Percentiles rank a stretch among this genome's conserved stretches.
These are phyloP conservation scores for Styphnolobium japonicum DNA, from an alignment of 306 rosid species.

Conservation along the genomic window DNA sequence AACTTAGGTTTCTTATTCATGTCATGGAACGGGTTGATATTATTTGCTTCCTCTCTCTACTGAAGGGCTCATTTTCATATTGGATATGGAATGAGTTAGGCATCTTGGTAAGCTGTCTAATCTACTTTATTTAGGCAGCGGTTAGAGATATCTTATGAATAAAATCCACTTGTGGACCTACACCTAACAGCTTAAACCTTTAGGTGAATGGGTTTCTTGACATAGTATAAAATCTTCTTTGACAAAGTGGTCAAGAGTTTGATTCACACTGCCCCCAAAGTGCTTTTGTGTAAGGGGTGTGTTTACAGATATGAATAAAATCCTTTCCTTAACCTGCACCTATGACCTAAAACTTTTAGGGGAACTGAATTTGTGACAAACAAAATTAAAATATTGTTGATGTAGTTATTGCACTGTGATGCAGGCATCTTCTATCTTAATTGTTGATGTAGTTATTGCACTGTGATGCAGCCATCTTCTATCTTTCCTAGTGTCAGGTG, in stretches of 20 bases:
- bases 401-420: constrained; percentile 26
- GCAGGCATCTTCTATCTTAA: constrained; percentile 81
- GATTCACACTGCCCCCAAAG: not conserved
- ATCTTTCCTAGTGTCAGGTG: constrained; percentile 95
- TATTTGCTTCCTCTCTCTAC: constrained; percentile 61
- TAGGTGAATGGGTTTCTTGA: not conserved
- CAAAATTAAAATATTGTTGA: too few relatives aligned
- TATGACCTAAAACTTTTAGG: not conserved
- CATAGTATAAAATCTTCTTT: not conserved
- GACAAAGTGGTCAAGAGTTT: not conserved
- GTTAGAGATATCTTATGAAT: constrained; percentile 1
- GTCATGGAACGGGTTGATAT: constrained; percentile 52
- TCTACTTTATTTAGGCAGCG: constrained; percentile 11
- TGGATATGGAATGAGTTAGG: constrained; percentile 90
- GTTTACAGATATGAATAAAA: not conserved
- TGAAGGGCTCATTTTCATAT: constrained; percentile 76
- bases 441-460: constrained; percentile 17
- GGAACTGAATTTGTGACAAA: too few relatives aligned
- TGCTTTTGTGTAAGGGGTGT: not conserved
- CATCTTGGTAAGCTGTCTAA: constrained; percentile 56
- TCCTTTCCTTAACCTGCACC: not conserved
- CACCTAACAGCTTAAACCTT: not conserved
- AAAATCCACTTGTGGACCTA: not conserved
- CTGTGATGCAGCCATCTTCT: constrained; percentile 66
- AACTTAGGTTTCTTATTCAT: constrained; percentile 76